Conservation (phyloP, 1,284 basidiomycete genomes). For the Gomphus bonarii region DNA sequence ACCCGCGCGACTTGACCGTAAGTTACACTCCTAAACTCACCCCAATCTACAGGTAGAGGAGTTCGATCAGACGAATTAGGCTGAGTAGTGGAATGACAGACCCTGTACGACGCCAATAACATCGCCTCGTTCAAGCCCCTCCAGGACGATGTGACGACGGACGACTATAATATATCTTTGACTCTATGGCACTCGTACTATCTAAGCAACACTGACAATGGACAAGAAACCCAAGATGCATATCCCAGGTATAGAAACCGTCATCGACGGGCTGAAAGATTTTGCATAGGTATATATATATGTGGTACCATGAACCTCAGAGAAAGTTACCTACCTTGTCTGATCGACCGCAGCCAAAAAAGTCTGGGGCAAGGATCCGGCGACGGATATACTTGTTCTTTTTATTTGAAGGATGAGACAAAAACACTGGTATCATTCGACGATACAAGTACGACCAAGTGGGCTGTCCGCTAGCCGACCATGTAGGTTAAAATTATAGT, state of each 20-base stretch:
- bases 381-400: constrained; percentile 3
- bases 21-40: not conserved
- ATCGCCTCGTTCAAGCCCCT: not conserved
- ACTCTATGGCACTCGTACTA: not conserved
- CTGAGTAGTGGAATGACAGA: not conserved
- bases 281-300: not conserved
- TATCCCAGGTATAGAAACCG: constrained; percentile 5
- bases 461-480: constrained; percentile 4
- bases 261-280: constrained; percentile 7
- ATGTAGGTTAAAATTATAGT: not conserved
- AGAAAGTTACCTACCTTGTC: constrained; percentile 2
- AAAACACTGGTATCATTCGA: constrained; percentile 9
- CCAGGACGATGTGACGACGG: constrained; percentile 4
- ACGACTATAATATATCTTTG: not conserved
- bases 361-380: constrained; percentile 9
- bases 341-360: constrained; percentile 7
- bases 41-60: constrained; percentile 3
- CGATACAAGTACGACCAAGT: constrained; percentile 11
- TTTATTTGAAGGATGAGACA: not conserved
- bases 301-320: not conserved
- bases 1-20: not conserved
- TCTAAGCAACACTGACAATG: not conserved
- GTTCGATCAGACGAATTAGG: not conserved
- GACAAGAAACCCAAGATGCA: constrained; percentile 9
- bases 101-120: constrained; percentile 9